Evolutionary conservation across 139 green algal genomes (phyloP).

Genomic region (Coelastrella sp.): DNA sequence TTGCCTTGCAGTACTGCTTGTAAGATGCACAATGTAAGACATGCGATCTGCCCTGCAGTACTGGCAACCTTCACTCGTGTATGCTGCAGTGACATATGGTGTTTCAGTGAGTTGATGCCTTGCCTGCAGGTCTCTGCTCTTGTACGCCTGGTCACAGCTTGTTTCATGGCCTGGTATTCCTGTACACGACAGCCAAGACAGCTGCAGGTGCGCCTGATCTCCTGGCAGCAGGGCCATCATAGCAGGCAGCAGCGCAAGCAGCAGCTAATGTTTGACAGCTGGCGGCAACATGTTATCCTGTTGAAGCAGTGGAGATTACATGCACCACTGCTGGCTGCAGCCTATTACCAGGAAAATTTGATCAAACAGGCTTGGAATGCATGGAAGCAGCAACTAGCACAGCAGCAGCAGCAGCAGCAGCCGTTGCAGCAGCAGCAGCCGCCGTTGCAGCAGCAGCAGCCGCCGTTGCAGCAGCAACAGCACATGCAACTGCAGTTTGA

Average conservation of each 20-base stretch:
- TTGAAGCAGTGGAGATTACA: neutral
- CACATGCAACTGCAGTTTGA: neutral
- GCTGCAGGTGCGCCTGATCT: neutral
- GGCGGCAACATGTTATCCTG: neutral
- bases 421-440: neutral
- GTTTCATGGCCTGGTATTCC: neutral
- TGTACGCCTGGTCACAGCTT: neutral
- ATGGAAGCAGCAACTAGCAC: neutral
- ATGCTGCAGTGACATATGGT: neutral
- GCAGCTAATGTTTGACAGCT: neutral
- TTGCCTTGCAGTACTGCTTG: too few species aligned
- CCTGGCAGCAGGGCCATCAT: neutral
- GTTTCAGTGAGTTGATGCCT: neutral
- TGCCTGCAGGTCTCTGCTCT: slow-evolving; percentile 8
- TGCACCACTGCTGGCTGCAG: slow-evolving; percentile 33
- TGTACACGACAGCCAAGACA: neutral
- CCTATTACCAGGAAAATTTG: slow-evolving; percentile 29
- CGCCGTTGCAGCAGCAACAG: neutral
- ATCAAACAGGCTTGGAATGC: neutral
- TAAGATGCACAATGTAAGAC: too few species aligned
- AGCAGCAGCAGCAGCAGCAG: slow-evolving; percentile 14
- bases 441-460: neutral
- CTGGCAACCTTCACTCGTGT: too few species aligned
- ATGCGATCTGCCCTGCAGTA: too few species aligned
- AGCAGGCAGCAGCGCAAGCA: neutral